Base-by-base conservation (phyloP, 805 yeast species). In the Saturnispora diversa region DNA sequence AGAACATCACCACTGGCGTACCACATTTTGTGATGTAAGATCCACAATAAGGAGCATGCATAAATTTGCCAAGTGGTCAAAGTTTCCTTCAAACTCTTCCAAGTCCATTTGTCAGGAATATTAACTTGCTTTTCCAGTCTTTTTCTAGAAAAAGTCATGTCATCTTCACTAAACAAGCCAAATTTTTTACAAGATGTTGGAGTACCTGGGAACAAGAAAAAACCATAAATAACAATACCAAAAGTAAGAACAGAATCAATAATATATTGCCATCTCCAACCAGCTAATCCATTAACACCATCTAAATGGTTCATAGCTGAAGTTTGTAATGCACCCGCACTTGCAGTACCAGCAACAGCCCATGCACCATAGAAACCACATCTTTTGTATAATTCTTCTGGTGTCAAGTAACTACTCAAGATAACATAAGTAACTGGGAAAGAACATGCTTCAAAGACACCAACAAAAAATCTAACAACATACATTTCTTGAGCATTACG, bases 221-320 rank as follows among this genome's bases (percentile, higher is more conserved):
- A 64, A 1, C 84, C 83, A 46, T 70, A 75, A 6, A 80, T 9
- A 5, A 80, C 82, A 27, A 80, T 71, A 2, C 67, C 74, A 21
- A 79, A 51, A 5, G 81, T 74, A 36, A 81, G 68, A 35, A 74
- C 51, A 10, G 79, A 80, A 54, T 79, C 84, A 45, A 81, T 67
- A 35, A 81, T 73, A 51, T 77, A 80, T 54, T 77, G 74, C 86
- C 86, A 81, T 63, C 79, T 67, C 86, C 86, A 81, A 10, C 84
- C 77, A 8, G 68, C 66, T 11, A 73, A 59, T 0, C 85, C 84
- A 34, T 56, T 52, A 9, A 54, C 61, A 23, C 80, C 84, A 39
- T 66, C 59, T 48, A 80, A 53, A 29, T 58, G 49, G 38, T 67
- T 59, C 49, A 80, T 69, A 26, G 77, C 66, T 11, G 78, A 72